Conservation (phyloP, 1,139 yeast species). For the Scheffersomyces quercinus region DNA sequence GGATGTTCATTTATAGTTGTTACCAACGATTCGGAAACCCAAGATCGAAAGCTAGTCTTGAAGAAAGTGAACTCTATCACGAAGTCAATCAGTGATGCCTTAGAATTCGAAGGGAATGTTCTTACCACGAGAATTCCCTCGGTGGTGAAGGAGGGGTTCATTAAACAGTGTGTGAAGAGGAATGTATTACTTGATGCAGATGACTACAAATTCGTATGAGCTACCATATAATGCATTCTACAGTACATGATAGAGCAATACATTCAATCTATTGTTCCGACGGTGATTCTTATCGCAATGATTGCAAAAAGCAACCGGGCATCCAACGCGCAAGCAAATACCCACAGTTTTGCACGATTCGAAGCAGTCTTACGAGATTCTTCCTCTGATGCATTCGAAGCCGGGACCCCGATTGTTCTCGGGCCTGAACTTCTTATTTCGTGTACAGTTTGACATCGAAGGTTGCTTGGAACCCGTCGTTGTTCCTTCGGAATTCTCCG, state of each 20-base stretch:
- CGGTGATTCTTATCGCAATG: too few species aligned
- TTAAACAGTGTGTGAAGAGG: conserved; percentile 40
- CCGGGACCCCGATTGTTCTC: background rate
- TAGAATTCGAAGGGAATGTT: conserved; percentile 16
- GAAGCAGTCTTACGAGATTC: background rate
- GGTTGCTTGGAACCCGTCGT: too few species aligned
- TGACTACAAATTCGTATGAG: conserved; percentile 23
- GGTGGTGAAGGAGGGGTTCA: conserved; percentile 46
- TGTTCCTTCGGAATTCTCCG: too few species aligned
- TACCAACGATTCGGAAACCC: conserved; percentile 6
- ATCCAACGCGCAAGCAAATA: too few species aligned
- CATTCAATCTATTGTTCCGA: too few species aligned
- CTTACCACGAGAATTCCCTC: conserved; percentile 39
- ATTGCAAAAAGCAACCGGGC: too few species aligned
- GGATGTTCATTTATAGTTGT: conserved; percentile 30
- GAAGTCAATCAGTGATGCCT: conserved; percentile 19
- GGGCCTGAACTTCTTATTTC: background rate
- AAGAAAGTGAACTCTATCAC: conserved; percentile 15
- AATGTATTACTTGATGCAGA: conserved; percentile 49
- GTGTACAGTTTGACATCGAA: background rate
- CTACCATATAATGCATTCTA: too few species aligned
- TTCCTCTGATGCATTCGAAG: background rate
- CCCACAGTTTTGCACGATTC: background rate
- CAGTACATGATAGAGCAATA: too few species aligned
- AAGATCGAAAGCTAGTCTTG: conserved; percentile 6